Conservation (phyloP, 371 early-diverging fungal species). For the Mortierella sp. region DNA sequence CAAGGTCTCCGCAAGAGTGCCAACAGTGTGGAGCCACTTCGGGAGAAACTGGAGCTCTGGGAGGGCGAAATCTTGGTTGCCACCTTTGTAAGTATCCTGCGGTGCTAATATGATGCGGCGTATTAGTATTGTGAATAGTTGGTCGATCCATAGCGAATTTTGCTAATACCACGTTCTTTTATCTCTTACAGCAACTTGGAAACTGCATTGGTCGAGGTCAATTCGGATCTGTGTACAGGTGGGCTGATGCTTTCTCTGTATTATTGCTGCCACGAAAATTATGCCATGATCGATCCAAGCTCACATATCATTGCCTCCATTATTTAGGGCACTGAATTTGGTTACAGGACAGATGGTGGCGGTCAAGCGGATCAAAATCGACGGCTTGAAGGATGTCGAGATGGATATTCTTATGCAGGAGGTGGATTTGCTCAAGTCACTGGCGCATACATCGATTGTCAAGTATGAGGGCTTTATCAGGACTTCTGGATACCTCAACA, state of each 20-base stretch:
- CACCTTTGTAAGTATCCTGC: slow-evolving; percentile 61
- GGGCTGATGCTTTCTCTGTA: background rate
- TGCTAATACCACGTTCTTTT: background rate
- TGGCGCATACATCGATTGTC: slow-evolving; percentile 89
- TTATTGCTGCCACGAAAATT: too few species aligned
- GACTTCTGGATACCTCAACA: slow-evolving; percentile 78
- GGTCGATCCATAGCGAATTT: background rate
- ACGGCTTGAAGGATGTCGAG: slow-evolving; percentile 70
- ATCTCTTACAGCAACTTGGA: slow-evolving; percentile 70
- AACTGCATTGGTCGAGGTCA: slow-evolving; percentile 95
- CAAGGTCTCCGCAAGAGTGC: slow-evolving; percentile 46
- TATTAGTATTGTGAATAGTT: background rate
- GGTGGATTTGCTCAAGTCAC: slow-evolving; percentile 77
- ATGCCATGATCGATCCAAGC: too few species aligned
- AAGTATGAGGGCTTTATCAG: slow-evolving; percentile 89
- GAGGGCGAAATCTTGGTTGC: slow-evolving; percentile 65
- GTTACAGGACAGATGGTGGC: slow-evolving; percentile 91
- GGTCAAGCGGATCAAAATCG: slow-evolving; percentile 86
- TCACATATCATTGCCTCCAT: background rate
- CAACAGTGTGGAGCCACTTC: slow-evolving; percentile 33
- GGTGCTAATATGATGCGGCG: slow-evolving; percentile 19
- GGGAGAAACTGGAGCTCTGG: slow-evolving; percentile 66
- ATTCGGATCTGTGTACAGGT: slow-evolving; percentile 88
- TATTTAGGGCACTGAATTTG: slow-evolving; percentile 79
- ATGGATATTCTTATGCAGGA: slow-evolving; percentile 79